These are phyloP conservation scores for Calonectria crousiana DNA, from an alignment of 2,329 filamentous ascomycete species.

Conservation along the genomic window DNA sequence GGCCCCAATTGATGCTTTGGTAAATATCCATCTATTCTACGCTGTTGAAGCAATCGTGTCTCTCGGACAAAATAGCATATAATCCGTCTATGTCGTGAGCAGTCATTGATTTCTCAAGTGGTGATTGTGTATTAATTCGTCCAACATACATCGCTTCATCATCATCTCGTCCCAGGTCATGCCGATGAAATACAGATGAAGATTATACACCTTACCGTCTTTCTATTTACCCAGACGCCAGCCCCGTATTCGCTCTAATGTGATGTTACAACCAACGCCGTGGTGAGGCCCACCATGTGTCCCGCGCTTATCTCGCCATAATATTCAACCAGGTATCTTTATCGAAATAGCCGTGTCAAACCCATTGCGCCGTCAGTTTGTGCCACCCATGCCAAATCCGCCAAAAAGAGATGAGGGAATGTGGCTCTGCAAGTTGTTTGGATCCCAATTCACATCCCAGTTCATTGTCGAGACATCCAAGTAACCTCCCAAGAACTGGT, in stretches of 20 bases:
- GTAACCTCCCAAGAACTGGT: slow-evolving; percentile 59
- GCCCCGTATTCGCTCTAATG: slow-evolving; percentile 34
- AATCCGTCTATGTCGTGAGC: background rate
- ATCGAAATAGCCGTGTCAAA: slow-evolving; percentile 11
- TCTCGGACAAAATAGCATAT: background rate
- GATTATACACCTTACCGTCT: slow-evolving; percentile 21
- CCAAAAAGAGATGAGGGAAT: slow-evolving; percentile 49
- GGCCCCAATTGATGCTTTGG: background rate
- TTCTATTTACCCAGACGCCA: slow-evolving; percentile 31
- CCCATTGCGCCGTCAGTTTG: slow-evolving; percentile 33
- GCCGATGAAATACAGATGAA: slow-evolving; percentile 27
- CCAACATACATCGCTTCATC: slow-evolving; percentile 2
- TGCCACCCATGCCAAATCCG: slow-evolving; percentile 44
- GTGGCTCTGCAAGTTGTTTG: slow-evolving; percentile 44
- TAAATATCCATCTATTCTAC: background rate
- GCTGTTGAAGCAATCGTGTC: background rate
- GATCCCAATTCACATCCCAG: slow-evolving; percentile 59
- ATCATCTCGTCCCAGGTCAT: background rate
- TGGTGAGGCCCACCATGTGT: slow-evolving; percentile 31
- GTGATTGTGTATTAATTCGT: slow-evolving; percentile 20
- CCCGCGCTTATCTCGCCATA: slow-evolving; percentile 21
- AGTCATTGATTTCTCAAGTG: slow-evolving; percentile 15
- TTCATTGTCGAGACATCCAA: slow-evolving; percentile 58
- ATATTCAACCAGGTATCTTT: slow-evolving; percentile 11
- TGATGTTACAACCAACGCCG: slow-evolving; percentile 37